These are phyloP conservation scores for Kalmanozyma brasiliensis DNA, from an alignment of 1,284 basidiomycete genomes.

Conservation along the genomic window DNA sequence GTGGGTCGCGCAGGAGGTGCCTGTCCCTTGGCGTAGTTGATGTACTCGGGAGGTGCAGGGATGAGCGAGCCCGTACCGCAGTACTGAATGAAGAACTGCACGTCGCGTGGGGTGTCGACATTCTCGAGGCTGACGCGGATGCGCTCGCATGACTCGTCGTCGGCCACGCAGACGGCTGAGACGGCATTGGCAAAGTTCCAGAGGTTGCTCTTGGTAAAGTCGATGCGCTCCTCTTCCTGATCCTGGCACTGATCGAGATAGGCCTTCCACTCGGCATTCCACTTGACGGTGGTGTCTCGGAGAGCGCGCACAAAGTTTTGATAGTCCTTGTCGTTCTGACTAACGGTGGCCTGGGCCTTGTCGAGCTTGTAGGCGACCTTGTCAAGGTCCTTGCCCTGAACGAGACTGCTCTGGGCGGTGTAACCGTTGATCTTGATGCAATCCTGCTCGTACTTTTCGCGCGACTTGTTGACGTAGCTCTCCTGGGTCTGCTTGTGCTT, in stretches of 20 bases:
- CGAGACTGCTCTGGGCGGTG: conserved; percentile 89
- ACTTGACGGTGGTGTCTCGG: conserved; percentile 82
- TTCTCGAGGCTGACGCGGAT: conserved; percentile 64
- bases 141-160: conserved; percentile 77
- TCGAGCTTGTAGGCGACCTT: conserved; percentile 88
- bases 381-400: conserved; percentile 93
- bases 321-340: conserved; percentile 81
- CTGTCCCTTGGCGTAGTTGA: conserved; percentile 66
- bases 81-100: conserved; percentile 61
- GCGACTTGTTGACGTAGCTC: conserved; percentile 72
- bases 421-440: conserved; percentile 94
- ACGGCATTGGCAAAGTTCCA: conserved; percentile 97
- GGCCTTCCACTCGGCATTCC: conserved; percentile 91
- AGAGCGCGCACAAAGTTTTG: conserved; percentile 84
- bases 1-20: conserved; percentile 54
- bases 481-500: conserved; percentile 67
- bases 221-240: conserved; percentile 90
- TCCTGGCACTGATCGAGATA: conserved; percentile 81
- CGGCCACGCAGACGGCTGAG: conserved; percentile 92
- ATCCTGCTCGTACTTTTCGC: conserved; percentile 93
- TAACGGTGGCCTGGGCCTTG: conserved; percentile 87
- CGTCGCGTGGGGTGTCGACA: conserved; percentile 61
- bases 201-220: conserved; percentile 92
- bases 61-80: conserved; percentile 63
- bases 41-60: conserved; percentile 65